Base-by-base conservation (phyloP, 176 grass and related monocot species). In the Paspalum notatum region DNA sequence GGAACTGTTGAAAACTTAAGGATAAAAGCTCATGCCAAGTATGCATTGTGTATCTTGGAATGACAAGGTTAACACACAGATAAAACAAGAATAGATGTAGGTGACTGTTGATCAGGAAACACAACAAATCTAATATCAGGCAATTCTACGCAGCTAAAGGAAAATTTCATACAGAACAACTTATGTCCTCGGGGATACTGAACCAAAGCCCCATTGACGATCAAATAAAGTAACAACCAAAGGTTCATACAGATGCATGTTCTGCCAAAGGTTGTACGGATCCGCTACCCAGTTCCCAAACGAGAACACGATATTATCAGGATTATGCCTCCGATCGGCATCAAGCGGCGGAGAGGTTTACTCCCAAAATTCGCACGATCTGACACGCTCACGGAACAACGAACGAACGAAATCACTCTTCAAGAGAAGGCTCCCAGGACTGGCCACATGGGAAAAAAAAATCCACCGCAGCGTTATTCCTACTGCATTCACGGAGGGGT, bases 71-170 rank as follows among this genome's bases (percentile, higher is more conserved):
- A 13, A 54, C 26, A 4, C 17, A 12, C 47, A 65, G 27, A 25
- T 17, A 21, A 66, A 53, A 20, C 25, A 38, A 5, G 18, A 73
- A 66, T 48, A 32, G 32, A 32, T 32, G 42, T 46, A 86, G 77
- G 51, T 68, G 77, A 20, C 26, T 21, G 6, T 62, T 68, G 37
- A 62, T 76, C 62, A 53, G 58, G 22, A 68, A 73, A 62, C 47
- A 40, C 0, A 13, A 20, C 57, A 18, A 15, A 49, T 74, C 14
- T 49, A 9, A 66, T 45, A 65, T 21, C 56, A 66, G 3, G 60
- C 6, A 3, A 72, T 14, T 48, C 66, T 38, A 27, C 26, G 52
- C 45, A 37, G 13, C 57, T 37, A 45, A 62, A 8, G 21, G 9
- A 6, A 53, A 46, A 54, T 9, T 56, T 13, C 66, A 72, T 32